Evolutionary conservation across 371 early-diverging fungal species (phyloP).

Genomic region (Mortierella sp.): DNA sequence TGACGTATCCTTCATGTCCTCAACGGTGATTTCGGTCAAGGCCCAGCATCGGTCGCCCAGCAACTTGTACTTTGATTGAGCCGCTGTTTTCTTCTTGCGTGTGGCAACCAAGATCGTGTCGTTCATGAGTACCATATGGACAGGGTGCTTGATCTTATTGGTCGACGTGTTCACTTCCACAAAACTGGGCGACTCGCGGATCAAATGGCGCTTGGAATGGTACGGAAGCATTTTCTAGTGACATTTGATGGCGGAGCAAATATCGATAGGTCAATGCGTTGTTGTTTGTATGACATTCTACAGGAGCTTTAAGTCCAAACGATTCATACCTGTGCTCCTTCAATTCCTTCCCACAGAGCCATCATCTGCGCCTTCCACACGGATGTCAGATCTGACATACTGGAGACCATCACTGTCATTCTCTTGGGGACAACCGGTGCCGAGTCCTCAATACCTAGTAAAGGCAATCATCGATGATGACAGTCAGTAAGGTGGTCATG

Average conservation of each 20-base stretch:
- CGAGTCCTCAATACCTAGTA: constrained; percentile 57
- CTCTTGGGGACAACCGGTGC: constrained; percentile 60
- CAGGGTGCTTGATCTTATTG: constrained; percentile 79
- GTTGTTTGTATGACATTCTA: neutral
- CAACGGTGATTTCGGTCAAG: constrained; percentile 80
- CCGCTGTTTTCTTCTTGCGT: constrained; percentile 78
- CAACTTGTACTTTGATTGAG: constrained; percentile 75
- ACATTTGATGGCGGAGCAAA: constrained; percentile 8
- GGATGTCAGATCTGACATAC: constrained; percentile 68
- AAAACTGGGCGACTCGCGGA: constrained; percentile 83
- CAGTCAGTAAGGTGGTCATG: neutral
- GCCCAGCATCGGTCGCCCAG: constrained; percentile 86
- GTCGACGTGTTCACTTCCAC: constrained; percentile 85
- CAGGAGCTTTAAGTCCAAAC: neutral
- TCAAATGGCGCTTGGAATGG: constrained; percentile 80
- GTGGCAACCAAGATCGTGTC: constrained; percentile 86
- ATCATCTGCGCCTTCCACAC: constrained; percentile 75
- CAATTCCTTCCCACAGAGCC: constrained; percentile 82
- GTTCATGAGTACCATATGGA: constrained; percentile 84
- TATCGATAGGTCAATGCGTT: neutral
- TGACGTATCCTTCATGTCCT: constrained; percentile 85
- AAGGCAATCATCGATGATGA: neutral
- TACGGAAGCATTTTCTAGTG: constrained; percentile 80
- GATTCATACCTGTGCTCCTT: constrained; percentile 76
- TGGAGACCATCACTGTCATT: constrained; percentile 58